Conservation (phyloP, 495 filamentous ascomycete species). For the Penicillium waksmanii region DNA sequence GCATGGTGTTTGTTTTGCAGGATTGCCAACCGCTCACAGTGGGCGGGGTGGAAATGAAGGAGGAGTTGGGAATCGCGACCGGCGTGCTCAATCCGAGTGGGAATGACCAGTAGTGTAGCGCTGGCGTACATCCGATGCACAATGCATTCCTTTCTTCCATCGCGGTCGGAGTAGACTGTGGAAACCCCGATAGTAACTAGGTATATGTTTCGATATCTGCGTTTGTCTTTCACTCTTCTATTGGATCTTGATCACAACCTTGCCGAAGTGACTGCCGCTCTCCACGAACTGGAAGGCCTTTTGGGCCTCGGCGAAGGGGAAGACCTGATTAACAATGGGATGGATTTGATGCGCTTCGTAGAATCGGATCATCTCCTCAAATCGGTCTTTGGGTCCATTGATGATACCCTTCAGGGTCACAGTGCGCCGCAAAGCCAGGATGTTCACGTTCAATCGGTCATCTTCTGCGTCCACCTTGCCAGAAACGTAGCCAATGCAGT, state of each 20-base stretch:
- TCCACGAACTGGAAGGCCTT: constrained; percentile 60
- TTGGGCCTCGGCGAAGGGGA: constrained; percentile 56
- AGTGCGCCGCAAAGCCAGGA: constrained; percentile 53
- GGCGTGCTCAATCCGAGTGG: constrained; percentile 42
- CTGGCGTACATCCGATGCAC: background rate
- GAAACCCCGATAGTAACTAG: background rate
- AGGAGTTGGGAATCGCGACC: constrained; percentile 49
- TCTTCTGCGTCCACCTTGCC: constrained; percentile 54
- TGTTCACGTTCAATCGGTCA: constrained; percentile 49
- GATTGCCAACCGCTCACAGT: constrained; percentile 48
- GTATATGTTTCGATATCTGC: background rate
- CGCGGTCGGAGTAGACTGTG: background rate
- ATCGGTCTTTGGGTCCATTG: constrained; percentile 60
- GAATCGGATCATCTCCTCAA: constrained; percentile 64
- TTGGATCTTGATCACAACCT: constrained; percentile 65
- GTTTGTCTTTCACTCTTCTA: constrained; percentile 4
- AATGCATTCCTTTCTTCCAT: background rate
- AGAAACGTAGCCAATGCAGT: constrained; percentile 68
- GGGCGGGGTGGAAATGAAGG: constrained; percentile 43
- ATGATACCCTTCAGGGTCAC: constrained; percentile 63
- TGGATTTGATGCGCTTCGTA: constrained; percentile 64
- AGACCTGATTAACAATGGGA: constrained; percentile 65
- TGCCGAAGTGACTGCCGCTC: constrained; percentile 75
- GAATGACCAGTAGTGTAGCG: constrained; percentile 39
- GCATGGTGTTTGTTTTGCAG: constrained; percentile 64